These are phyloP conservation scores for Yamadazyma akitaensis DNA, from an alignment of 805 yeast species.

Conservation along the genomic window DNA sequence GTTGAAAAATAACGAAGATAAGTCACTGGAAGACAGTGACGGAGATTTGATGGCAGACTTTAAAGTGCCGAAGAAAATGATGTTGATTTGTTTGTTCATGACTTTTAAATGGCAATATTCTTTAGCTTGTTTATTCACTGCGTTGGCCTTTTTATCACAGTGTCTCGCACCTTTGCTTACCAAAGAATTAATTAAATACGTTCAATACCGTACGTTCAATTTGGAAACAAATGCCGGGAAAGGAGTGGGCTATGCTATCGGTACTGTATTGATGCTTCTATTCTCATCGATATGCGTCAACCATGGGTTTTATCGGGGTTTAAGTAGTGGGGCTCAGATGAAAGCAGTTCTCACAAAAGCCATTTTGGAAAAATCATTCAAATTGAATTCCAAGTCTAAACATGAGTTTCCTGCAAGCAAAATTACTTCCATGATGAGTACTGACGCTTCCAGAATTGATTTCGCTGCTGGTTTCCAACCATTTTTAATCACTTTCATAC, in stretches of 20 bases:
- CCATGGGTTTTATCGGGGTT: constrained; percentile 60
- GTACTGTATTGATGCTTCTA: constrained; percentile 30
- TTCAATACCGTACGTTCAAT: constrained; percentile 26
- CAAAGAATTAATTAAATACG: constrained; percentile 35
- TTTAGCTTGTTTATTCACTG: constrained; percentile 26
- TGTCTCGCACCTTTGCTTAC: constrained; percentile 35
- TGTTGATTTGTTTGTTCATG: constrained; percentile 6
- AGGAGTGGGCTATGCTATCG: constrained; percentile 43
- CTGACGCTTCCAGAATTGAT: constrained; percentile 80
- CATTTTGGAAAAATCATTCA: constrained; percentile 64
- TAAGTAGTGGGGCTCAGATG: constrained; percentile 64
- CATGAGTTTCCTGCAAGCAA: constrained; percentile 63
- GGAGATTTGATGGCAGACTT: constrained; percentile 30
- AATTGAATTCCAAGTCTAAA: constrained; percentile 53
- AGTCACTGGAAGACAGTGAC: constrained; percentile 16
- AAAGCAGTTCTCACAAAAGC: constrained; percentile 71
- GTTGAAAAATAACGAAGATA: constrained; percentile 25
- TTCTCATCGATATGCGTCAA: constrained; percentile 42
- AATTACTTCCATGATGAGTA: constrained; percentile 74
- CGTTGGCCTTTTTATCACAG: constrained; percentile 25
- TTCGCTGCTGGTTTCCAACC: constrained; percentile 70
- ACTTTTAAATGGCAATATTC: constrained; percentile 11
- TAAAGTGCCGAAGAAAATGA: constrained; percentile 20
- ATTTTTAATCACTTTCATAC: constrained; percentile 59
- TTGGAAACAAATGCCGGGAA: constrained; percentile 23